Percentiles rank a stretch among this genome's conserved stretches.
These are phyloP conservation scores for Colletotrichum lupini DNA, from an alignment of 2,329 filamentous ascomycete genomes.

Conservation along the genomic window DNA sequence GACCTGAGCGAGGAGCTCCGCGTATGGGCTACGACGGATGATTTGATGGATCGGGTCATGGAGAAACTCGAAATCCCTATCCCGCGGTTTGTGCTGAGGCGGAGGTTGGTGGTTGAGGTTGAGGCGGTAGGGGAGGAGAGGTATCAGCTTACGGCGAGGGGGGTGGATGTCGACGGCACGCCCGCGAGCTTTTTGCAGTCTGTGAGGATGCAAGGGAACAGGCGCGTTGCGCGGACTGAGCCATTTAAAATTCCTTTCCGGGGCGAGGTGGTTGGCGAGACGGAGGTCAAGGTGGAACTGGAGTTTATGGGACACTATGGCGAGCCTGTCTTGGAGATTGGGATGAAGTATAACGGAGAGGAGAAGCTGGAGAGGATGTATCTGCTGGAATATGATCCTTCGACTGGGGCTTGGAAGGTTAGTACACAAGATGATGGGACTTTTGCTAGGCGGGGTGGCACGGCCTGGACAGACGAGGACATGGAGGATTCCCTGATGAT, in stretches of 20 bases:
- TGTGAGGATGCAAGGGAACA: conserved; percentile 50
- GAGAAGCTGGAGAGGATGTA: conserved; percentile 35
- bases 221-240: conserved; percentile 48
- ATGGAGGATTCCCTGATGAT: conserved; percentile 5
- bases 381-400: conserved; percentile 44
- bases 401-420: conserved; percentile 41
- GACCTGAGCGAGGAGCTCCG: conserved; percentile 42
- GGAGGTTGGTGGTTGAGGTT: conserved; percentile 45
- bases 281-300: conserved; percentile 49
- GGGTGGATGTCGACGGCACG: conserved; percentile 54
- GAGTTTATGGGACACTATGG: conserved; percentile 61
- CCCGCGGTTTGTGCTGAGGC: conserved; percentile 50
- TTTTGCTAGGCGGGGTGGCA: neutral
- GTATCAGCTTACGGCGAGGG: conserved; percentile 44
- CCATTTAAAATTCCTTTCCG: conserved; percentile 52
- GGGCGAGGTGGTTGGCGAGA: conserved; percentile 38
- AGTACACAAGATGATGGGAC: neutral
- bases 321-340: conserved; percentile 51
- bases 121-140: conserved; percentile 37
- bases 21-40: conserved; percentile 49
- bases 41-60: conserved; percentile 54
- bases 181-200: conserved; percentile 53
- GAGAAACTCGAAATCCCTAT: conserved; percentile 48
- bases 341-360: conserved; percentile 34
- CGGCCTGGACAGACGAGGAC: neutral